Evolutionary conservation across 208 protist species (phyloP).

Genomic region (Vickermania ingenoplastis): DNA sequence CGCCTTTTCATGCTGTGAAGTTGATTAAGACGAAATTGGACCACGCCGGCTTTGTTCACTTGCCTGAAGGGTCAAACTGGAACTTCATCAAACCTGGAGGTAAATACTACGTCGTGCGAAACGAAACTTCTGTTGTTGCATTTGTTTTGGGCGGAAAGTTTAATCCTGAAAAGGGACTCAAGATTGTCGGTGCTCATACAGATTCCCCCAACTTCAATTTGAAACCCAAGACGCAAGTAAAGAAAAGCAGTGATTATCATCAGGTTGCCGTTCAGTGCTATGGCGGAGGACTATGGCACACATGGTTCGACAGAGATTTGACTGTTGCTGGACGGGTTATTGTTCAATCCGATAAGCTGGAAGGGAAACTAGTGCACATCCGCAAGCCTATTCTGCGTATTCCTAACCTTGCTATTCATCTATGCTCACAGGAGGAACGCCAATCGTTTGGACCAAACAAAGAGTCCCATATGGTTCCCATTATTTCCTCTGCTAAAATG

Average conservation of each 20-base stretch:
- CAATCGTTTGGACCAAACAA: constrained; percentile 91
- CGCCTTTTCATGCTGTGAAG: constrained; percentile 76
- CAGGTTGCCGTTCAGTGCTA: constrained; percentile 79
- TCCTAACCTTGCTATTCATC: constrained; percentile 95
- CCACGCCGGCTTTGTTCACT: constrained; percentile 33
- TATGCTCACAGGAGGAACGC: constrained; percentile 70
- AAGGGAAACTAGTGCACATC: constrained; percentile 60
- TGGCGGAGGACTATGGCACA: constrained; percentile 84
- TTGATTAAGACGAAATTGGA: constrained; percentile 31
- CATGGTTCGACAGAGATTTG: constrained; percentile 87
- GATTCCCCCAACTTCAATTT: constrained; percentile 92
- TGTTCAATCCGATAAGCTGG: constrained; percentile 19
- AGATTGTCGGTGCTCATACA: constrained; percentile 96
- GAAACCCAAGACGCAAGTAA: constrained; percentile 70
- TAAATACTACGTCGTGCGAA: constrained; percentile 97
- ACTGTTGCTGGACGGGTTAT: constrained; percentile 81
- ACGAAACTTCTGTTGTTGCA: constrained; percentile 92
- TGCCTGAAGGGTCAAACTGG: constrained; percentile 59
- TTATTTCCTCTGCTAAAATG: constrained; percentile 66
- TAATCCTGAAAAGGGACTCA: constrained; percentile 69
- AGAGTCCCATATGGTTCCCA: constrained; percentile 90
- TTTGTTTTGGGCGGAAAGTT: constrained; percentile 94
- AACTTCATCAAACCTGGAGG: constrained; percentile 48
- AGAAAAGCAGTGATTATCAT: constrained; percentile 30
- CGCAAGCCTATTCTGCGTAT: constrained; percentile 92